Evolutionary conservation across 1,284 basidiomycete genomes (phyloP).

Genomic region (Ceratobasidium sp.): DNA sequence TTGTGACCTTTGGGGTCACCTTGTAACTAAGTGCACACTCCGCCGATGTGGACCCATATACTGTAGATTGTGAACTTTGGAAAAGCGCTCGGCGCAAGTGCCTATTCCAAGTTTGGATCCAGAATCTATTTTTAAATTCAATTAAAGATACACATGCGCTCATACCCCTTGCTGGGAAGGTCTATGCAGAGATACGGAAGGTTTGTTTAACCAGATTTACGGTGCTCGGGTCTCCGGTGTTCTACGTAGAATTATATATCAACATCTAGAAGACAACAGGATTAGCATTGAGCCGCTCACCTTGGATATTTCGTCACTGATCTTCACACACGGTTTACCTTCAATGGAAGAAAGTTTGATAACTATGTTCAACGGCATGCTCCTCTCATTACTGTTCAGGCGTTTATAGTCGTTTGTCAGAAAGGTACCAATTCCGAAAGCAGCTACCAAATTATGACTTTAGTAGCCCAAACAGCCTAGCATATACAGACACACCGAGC

Average conservation of each 20-base stretch:
- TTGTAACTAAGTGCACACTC: too few relatives aligned
- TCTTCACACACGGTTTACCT: slow-evolving; percentile 81
- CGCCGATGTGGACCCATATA: too few relatives aligned
- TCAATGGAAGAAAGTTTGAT: slow-evolving; percentile 86
- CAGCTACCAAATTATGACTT: slow-evolving; percentile 52
- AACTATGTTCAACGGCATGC: slow-evolving; percentile 89
- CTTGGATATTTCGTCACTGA: slow-evolving; percentile 90
- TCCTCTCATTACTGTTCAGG: slow-evolving; percentile 67
- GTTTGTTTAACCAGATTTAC: slow-evolving; percentile 49
- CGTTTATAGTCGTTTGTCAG: slow-evolving; percentile 85
- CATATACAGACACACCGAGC: slow-evolving; percentile 56
- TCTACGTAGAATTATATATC: too few relatives aligned
- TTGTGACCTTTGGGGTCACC: too few relatives aligned
- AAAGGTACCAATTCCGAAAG: slow-evolving; percentile 91
- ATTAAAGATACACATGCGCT: not conserved
- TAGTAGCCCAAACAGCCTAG: not conserved
- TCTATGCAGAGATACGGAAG: slow-evolving; percentile 42
- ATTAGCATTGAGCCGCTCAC: slow-evolving; percentile 52
- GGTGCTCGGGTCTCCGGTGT: slow-evolving; percentile 49
- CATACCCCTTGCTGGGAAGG: not conserved
- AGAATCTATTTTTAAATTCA: too few relatives aligned
- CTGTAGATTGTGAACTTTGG: too few relatives aligned
- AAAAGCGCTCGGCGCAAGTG: too few relatives aligned
- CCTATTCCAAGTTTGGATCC: too few relatives aligned
- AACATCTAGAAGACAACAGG: too few relatives aligned